Evolutionary conservation across 768 basidiomycete genomes (phyloP).

Genomic region (Mrakia frigida): DNA sequence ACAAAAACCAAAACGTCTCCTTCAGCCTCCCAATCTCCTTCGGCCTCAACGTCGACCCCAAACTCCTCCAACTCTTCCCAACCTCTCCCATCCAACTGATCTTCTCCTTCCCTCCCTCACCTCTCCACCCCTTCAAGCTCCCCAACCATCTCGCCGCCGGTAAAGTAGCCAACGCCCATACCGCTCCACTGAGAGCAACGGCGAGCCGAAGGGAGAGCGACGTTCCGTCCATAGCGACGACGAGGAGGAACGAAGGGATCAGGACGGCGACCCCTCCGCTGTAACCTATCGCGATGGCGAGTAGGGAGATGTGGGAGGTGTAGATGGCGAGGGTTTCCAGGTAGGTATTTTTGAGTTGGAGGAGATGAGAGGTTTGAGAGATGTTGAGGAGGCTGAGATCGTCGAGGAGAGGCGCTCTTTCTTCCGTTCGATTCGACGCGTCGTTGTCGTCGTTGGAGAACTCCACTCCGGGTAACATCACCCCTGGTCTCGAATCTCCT

Average conservation of each 20-base stretch:
- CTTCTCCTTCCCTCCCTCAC: slow-evolving; percentile 33
- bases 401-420: slow-evolving; percentile 24
- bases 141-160: slow-evolving; percentile 67
- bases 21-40: slow-evolving; percentile 65
- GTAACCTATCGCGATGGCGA: slow-evolving; percentile 82
- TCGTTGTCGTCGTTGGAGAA: background rate
- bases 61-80: slow-evolving; percentile 63
- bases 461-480: slow-evolving; percentile 32
- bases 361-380: background rate
- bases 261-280: slow-evolving; percentile 61
- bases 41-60: slow-evolving; percentile 69
- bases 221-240: slow-evolving; percentile 64
- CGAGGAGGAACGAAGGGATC: slow-evolving; percentile 53
- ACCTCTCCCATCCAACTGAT: slow-evolving; percentile 57
- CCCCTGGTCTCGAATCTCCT: slow-evolving; percentile 7
- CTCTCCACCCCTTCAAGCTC: slow-evolving; percentile 30
- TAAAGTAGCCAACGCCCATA: slow-evolving; percentile 80
- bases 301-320: slow-evolving; percentile 75
- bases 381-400: slow-evolving; percentile 4
- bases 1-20: slow-evolving; percentile 82
- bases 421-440: background rate
- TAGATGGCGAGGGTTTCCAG: slow-evolving; percentile 56
- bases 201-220: slow-evolving; percentile 75
- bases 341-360: slow-evolving; percentile 40
- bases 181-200: slow-evolving; percentile 74